phyloP scores from a whole-genome alignment of 352 stramenopile genomes.

The Globisporangium ultimum region DNA sequence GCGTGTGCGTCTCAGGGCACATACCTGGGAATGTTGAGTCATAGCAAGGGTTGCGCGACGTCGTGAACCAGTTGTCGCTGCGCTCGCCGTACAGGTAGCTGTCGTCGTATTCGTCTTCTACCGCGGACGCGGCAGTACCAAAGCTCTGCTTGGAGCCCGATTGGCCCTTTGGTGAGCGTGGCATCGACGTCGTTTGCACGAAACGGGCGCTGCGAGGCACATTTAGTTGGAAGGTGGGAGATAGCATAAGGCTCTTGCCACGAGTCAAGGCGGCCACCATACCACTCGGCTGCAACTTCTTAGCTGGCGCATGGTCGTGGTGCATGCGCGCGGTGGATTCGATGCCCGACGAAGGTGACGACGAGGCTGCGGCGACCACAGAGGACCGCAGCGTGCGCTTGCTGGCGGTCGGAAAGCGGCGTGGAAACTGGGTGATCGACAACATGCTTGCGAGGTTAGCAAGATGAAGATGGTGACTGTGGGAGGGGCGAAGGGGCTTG shows the following conservation, averaged over 20 bases:
- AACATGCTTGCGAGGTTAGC: constrained; percentile 35
- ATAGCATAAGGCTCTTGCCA: background rate
- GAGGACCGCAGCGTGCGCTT: constrained; percentile 44
- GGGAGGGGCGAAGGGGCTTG: background rate
- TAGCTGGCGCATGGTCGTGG: constrained; percentile 1
- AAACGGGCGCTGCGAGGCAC: constrained; percentile 8
- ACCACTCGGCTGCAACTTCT: constrained; percentile 1
- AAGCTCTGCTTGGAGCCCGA: constrained; percentile 11
- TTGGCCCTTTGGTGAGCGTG: constrained; percentile 13
- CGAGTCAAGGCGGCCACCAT: constrained; percentile 14
- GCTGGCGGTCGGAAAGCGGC: constrained; percentile 70
- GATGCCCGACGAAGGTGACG: constrained; percentile 1
- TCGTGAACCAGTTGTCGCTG: constrained; percentile 75
- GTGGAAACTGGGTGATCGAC: constrained; percentile 77
- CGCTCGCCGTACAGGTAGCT: constrained; percentile 56
- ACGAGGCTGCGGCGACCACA: constrained; percentile 11
- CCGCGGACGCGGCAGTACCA: constrained; percentile 14
- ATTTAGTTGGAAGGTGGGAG: constrained; percentile 1
- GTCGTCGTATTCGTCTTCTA: constrained; percentile 47
- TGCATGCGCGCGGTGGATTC: constrained; percentile 5
- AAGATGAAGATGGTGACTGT: background rate
- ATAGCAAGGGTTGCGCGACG: constrained; percentile 45
- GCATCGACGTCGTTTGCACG: constrained; percentile 11
- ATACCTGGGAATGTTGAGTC: constrained; percentile 59
- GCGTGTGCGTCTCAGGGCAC: constrained; percentile 29